Evolutionary conservation across 345 rosid species (phyloP), one percentile per base, ranked within the genome.

Genomic region (Eucalyptus polyanthemos): DNA sequence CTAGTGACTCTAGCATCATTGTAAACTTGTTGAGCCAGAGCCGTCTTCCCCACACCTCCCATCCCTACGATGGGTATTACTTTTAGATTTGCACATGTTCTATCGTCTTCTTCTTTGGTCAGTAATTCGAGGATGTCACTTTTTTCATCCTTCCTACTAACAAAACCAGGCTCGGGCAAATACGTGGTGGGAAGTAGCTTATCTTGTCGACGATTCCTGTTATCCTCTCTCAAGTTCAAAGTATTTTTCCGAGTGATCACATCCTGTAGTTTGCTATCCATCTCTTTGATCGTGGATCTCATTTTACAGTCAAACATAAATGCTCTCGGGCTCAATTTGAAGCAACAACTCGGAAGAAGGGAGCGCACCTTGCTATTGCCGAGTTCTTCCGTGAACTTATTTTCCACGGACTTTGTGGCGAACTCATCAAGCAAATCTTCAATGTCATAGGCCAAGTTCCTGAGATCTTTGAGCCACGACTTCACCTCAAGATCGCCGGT

Each of bases 201-300:
- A 58, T 58, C 65, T 6, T 2, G 13, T 11, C 1, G 65, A 5
- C 0, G n/a, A 11, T 58, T 11, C 2, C 2, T 4, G 0, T 11
- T 25, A 25, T 58, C 0, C 65, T 58, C 14, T 58, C 7, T 0
- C 0, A 58, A 1, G 2, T 5, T 25, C 0, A 58, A 5, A 58
- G 14, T 11, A 58, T 25, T 1, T 25, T 58, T 58, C 6, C 7
- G 65, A 58, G 14, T 11, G 14, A 58, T 58, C 2, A 24, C 0
- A 1, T 58, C n/a, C 4, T 11, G 0, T 10, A 58, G 12, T 58
- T 13, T 25, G 3, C 0, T 0, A 25, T 58, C 65, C n/a, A 58
- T 5, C n/a, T 58, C n/a, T 11, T 5, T 0, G 1, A 58, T 58
- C 14, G 1, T 11, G n/a, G 65, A 58, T 58, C 65, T 58, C 65